Evolutionary conservation across 192 early-diverging fungal genomes (phyloP), one percentile per base, ranked within the genome.

Genomic region (Chytriomyces sp.): DNA sequence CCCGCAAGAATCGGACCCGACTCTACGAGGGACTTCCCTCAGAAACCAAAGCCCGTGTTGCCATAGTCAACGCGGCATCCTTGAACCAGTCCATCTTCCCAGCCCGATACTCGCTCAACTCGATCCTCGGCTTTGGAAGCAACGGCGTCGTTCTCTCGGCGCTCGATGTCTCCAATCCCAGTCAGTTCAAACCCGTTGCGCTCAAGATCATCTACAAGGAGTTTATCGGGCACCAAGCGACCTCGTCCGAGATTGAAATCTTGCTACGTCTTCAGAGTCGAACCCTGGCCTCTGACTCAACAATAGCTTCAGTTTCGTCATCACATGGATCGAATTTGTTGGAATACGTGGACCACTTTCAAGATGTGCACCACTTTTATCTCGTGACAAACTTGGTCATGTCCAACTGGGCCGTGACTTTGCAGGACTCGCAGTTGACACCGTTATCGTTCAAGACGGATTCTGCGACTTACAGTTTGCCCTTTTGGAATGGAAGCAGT

Each of bases 121-220:
- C 43, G 49, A 59, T 79, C 50, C n/a, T 79, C 50, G 78, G 78
- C 7, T 79, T 79, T 46, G 78, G 78, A 6, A 13, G 71, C 35
- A 79, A 79, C 53, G 78, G 78, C 49, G 78, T 73, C 16, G 63
- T 72, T 23, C 71, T 79, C 11, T 60, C 60, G 24, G 76, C 76
- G 16, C 8, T 35, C 11, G 48, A 18, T 45, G 61, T 35, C 44
- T 9, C 35, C 35, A 23, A 13, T 9, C 59, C 53, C 8, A 50
- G 9, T 2, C n/a, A 26, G 9, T 23, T 9, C 13, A 8, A 44
- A 5, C 44, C 48, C 50, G 64, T 78, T 6, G 77, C 77, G 49
- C 50, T 78, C 61, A 78, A 78, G 46, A 78, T 78, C 77, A 78
- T 78, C 47, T 78, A 78, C 69, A 70, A 68, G 45, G 23, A 9